phyloP scores from a whole-genome alignment of 192 early-diverging fungal species.

The Globomyces pollinis-pini region DNA sequence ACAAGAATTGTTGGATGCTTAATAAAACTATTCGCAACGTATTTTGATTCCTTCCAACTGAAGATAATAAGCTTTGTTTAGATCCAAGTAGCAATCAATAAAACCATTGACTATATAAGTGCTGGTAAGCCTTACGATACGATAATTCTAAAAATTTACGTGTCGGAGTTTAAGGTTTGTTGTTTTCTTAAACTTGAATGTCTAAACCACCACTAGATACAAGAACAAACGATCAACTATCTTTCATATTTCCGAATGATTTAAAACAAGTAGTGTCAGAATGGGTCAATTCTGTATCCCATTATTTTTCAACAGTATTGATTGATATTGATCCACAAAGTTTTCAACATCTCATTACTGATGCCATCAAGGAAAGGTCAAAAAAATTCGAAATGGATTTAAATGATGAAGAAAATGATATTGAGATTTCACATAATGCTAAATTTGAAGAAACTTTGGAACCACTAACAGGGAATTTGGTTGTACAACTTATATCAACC shows the following conservation, averaged over 20 bases:
- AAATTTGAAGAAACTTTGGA: constrained; percentile 23
- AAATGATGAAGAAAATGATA: constrained; percentile 2
- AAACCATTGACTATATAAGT: too few species aligned
- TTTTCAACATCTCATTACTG: background rate
- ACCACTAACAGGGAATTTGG: constrained; percentile 12
- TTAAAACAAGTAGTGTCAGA: background rate
- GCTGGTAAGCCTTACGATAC: too few species aligned
- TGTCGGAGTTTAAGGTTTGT: too few species aligned
- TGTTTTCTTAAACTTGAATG: background rate
- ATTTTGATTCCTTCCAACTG: too few species aligned
- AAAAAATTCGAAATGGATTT: background rate
- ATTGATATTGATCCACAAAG: background rate
- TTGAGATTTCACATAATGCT: background rate
- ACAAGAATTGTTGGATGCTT: too few species aligned
- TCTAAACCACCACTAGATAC: constrained; percentile 3
- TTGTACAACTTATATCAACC: constrained; percentile 39
- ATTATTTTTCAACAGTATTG: background rate
- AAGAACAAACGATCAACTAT: background rate
- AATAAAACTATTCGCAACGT: too few species aligned
- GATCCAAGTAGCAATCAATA: too few species aligned
- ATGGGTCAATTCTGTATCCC: background rate
- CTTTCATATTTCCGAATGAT: background rate
- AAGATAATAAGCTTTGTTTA: too few species aligned
- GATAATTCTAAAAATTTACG: too few species aligned
- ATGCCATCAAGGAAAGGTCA: background rate